Base-by-base conservation (phyloP, 768 basidiomycete genomes). In the Tephrocybe sp. region DNA sequence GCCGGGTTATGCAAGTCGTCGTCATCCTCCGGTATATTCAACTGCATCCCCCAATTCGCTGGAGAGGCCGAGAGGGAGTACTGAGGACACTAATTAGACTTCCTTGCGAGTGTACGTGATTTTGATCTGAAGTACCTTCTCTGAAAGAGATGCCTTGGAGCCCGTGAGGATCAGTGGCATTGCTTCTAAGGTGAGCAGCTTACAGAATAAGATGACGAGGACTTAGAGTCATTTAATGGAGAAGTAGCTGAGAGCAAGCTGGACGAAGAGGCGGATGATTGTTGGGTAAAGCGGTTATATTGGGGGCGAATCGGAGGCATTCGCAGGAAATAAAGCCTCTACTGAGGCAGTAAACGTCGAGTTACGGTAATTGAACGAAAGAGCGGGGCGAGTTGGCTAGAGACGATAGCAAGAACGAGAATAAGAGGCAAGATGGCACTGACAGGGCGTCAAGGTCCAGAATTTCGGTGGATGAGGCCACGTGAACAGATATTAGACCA, bases 1-100 rank as follows among this genome's bases (percentile, higher is more conserved):
- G 84, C 78, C 0, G 86, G 86, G 56, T 80, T 82, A 59, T 88
- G 86, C 2, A 88, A 72, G 44, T 74, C 67, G 59, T 88, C 86
- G 55, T 88, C 85, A 0, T 77, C 72, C 48, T 87, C 85, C n/a
- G 74, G 72, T 0, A 59, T 61, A 34, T 72, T 70, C 54, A 77
- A 62, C 24, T 59, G 71, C 32, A 70, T 60, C 3, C 75, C 68
- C 64, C 81, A 83, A 72, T 79, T 70, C 23, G 72, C 72, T 1
- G 79, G 74, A 18, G 81, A 79, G 50, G 73, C 64, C 5, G 72
- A 58, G 37, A 77, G 58, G 15, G 73, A 73, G 49, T 64, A 76
- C 74, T 77, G 25, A 23, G 52, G 18, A 39, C 20, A 36, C n/a
- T 21, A 24, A 25, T 4, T 28, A 9, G 34, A 20, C 20, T 1